phyloP scores from a whole-genome alignment of 768 basidiomycete species.

The Termitomyces sp. region DNA sequence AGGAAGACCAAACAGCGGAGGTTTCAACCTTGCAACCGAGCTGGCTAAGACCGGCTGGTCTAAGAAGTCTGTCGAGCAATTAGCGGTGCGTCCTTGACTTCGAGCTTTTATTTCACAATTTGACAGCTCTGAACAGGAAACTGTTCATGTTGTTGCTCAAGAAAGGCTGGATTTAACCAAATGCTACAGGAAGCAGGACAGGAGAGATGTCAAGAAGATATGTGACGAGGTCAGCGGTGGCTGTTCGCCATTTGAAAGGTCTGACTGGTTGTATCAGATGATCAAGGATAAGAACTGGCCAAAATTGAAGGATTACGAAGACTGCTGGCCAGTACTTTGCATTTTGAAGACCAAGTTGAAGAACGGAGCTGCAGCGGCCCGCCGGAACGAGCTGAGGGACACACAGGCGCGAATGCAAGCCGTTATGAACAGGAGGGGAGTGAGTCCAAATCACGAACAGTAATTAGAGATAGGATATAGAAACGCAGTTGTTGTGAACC shows the following conservation, averaged over 20 bases:
- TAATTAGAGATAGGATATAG: not conserved
- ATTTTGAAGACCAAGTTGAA: slow-evolving; percentile 8
- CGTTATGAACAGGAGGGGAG: not conserved
- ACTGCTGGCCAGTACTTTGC: not conserved
- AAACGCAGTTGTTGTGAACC: not conserved
- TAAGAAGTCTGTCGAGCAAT: not conserved
- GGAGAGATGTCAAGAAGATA: not conserved
- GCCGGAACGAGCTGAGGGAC: not conserved
- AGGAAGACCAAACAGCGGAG: slow-evolving; percentile 5
- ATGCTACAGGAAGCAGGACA: slow-evolving; percentile 1
- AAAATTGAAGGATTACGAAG: not conserved
- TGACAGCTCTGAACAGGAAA: not conserved
- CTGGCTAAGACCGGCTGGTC: slow-evolving; percentile 5
- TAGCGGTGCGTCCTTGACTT: not conserved
- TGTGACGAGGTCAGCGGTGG: not conserved
- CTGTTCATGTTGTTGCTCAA: not conserved
- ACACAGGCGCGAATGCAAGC: not conserved
- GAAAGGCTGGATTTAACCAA: slow-evolving; percentile 1
- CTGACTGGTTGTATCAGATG: slow-evolving; percentile 5
- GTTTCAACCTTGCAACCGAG: slow-evolving; percentile 1
- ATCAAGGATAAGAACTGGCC: slow-evolving; percentile 6
- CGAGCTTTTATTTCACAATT: not conserved
- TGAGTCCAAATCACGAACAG: not conserved
- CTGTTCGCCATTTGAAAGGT: not conserved
- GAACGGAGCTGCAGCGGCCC: not conserved